phyloP scores from a whole-genome alignment of 306 rosid genomes.

The Malus fusca region DNA sequence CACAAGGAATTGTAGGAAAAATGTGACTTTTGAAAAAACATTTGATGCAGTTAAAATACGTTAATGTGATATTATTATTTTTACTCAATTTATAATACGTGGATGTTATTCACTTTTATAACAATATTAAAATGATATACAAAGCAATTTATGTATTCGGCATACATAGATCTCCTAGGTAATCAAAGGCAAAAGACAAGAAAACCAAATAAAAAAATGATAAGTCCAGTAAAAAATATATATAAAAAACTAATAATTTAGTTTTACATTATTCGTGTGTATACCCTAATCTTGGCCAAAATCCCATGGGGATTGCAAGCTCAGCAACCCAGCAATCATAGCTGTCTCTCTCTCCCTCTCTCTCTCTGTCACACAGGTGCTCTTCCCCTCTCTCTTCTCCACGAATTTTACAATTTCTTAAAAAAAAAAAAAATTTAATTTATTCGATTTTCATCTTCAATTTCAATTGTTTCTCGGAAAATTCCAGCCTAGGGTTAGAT shows the following conservation, averaged over 20 bases:
- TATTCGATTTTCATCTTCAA: background rate
- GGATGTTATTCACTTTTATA: no score
- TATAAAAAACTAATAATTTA: background rate
- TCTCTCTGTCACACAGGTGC: constrained; percentile 28
- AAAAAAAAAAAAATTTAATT: no score
- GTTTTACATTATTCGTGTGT: background rate
- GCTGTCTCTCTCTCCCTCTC: constrained; percentile 2
- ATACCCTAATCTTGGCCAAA: background rate
- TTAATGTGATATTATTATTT: rapidly evolving
- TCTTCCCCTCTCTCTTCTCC: background rate
- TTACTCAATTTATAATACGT: no score
- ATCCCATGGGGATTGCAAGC: constrained; percentile 16
- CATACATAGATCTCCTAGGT: background rate
- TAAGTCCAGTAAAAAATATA: background rate
- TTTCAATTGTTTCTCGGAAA: background rate
- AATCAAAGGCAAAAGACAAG: constrained; percentile 3
- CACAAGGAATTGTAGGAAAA: no score
- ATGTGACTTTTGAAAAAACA: no score
- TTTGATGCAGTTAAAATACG: no score
- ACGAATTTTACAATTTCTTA: constrained; percentile 19
- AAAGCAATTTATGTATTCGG: background rate
- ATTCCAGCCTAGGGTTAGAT: constrained; percentile 6
- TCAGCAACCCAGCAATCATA: constrained; percentile 24
- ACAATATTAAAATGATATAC: no score
- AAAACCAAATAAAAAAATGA: background rate